Base-by-base conservation (phyloP, 23 red algal genomes). In the Gracilariopsis chorda region DNA sequence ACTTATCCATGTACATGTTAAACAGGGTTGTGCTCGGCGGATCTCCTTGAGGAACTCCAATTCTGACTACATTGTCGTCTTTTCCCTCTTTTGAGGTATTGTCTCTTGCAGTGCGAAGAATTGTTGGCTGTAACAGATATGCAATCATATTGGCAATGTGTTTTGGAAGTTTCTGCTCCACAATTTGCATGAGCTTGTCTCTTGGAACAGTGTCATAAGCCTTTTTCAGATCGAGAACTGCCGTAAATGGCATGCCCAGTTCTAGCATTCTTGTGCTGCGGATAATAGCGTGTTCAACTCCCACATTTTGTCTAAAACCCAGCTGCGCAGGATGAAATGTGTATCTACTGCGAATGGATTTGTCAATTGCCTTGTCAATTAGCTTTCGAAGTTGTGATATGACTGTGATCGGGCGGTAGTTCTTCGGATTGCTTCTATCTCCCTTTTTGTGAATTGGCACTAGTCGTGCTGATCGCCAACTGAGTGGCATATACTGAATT, bases 241-340 rank as follows among this genome's bases (percentile, higher is more conserved):
- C 69, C 4, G 69, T 58, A 25, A 8, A 58, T 8, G n/a, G 4
- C 53, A 58, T 58, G n/a, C 53, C 53, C 6, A 58, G 4, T 6
- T 58, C n/a, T 58, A 25, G 53, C 53, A 58, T 58, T 58, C 28
- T 58, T 3, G 53, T 58, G n/a, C 3, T 58, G 53, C 53, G 53
- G n/a, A 58, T 6, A 25, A 58, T 58, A 3, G 53, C 53, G 28
- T 58, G n/a, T 58, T 58, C 53, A 58, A 58, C 16, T 25, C 53
- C 53, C 5, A 58, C 53, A 4, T 58, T 58, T 5, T 19, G 6
- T 58, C 53, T 19, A 56, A 81, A 81, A 51, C 77, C 77, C 25
- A 57, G 47, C 39, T 81, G 77, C 28, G 33, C 52, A 9, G 77
- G 77, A 52, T 81, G 77, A 25, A 79, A 37, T n/a, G 41, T 51